Base-by-base conservation (phyloP, 2,329 filamentous ascomycete genomes). In the Verruconis gallopava region DNA sequence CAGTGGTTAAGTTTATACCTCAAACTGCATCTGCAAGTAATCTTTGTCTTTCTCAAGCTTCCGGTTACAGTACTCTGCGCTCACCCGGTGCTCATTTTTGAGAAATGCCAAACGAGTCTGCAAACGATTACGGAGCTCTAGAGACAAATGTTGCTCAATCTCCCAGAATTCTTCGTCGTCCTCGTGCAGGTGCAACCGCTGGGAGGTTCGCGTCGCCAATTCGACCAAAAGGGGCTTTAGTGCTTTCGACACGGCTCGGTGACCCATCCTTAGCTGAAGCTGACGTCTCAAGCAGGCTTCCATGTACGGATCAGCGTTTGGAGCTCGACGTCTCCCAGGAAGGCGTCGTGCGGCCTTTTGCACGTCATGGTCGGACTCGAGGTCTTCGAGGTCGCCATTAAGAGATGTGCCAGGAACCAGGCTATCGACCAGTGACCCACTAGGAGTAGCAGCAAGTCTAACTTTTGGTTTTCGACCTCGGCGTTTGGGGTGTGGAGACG, bases 221-320 rank as follows among this genome's bases (percentile, higher is more conserved):
- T 82, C 77, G 45, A 77, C 74, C 12, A 82, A 64, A 6, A 76
- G 69, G 13, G 73, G 72, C 56, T 80, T 82, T 50, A 81, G 60
- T 21, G 72, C 67, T 50, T 73, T 71, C 45, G 75, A 69, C 40
- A 84, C 71, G 44, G 70, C 64, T n/a, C 74, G 69, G 57, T 75
- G 84, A 18, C 68, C 67, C 43, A 75, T 73, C 57, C 79, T 79
- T 51, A 84, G 65, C 50, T 80, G 72, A 49, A 79, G 69, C 54
- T 79, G 74, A 42, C 80, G 75, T 40, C 66, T 60, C 48, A 70
- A 55, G 43, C 64, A 60, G 13, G 61, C 58, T 51, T 70, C 67
- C 37, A 70, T 55, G 41, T 61, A 60, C 33, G 59, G 53, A 49
- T 65, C 60, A 40, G 62, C 50, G 59, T 70, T 64, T 41, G 63